Conservation (phyloP, 192 early-diverging fungal species). For the Umbelopsis isabellina region DNA sequence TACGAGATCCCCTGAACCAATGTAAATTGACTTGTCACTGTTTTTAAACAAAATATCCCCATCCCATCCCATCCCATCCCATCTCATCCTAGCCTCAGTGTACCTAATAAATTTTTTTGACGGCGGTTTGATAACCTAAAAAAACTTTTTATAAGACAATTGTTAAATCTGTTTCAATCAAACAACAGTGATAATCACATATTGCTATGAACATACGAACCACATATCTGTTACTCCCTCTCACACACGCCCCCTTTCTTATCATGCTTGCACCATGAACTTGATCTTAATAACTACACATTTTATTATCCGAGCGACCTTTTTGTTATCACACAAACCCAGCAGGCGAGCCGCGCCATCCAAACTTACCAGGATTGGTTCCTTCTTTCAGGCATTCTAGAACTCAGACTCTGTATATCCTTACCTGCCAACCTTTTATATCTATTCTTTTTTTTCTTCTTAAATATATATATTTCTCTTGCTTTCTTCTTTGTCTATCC, state of each 20-base stretch:
- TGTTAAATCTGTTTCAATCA: no score
- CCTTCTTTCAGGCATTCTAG: neutral
- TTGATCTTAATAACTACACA: neutral
- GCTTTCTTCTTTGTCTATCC: neutral
- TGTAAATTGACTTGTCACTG: neutral
- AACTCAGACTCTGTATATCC: neutral
- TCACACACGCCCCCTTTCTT: no score
- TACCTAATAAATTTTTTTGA: no score
- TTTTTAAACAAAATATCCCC: neutral
- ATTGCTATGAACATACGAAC: no score
- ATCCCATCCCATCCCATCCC: no score
- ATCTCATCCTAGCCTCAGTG: no score
- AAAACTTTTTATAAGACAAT: no score
- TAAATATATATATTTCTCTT: neutral
- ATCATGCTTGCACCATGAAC: no score
- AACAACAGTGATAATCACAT: no score
- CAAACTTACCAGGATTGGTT: neutral
- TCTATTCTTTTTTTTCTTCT: neutral
- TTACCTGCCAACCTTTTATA: neutral
- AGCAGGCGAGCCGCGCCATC: neutral
- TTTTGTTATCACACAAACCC: neutral
- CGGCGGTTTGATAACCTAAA: no score
- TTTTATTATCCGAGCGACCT: neutral
- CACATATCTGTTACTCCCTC: no score
- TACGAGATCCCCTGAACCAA: constrained; percentile 10